A percentile compares a stretch with the other conserved stretches of the same genome.
Evolutionary conservation across 179 eudicot species (phyloP).

Genomic region (Gypsophila paniculata): DNA sequence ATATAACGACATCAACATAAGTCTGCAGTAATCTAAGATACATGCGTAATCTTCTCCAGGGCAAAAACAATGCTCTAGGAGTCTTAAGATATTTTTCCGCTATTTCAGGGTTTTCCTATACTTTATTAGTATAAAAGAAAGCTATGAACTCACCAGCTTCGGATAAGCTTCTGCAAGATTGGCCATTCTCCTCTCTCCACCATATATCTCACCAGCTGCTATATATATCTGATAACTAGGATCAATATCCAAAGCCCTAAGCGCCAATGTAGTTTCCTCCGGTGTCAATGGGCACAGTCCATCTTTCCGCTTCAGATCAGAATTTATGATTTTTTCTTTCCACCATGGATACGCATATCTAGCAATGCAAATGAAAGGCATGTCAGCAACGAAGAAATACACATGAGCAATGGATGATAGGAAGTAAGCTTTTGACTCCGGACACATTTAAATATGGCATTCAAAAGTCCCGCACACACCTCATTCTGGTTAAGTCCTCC

Average conservation of each 20-base stretch:
- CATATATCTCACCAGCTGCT: constrained; percentile 85
- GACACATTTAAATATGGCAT: neutral
- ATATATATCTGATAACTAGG: constrained; percentile 58
- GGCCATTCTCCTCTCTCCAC: constrained; percentile 67
- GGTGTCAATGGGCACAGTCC: constrained; percentile 81
- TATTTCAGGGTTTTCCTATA: neutral
- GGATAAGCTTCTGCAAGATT: constrained; percentile 61
- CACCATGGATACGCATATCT: constrained; percentile 92
- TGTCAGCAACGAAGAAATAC: constrained; percentile 4
- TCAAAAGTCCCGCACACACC: constrained; percentile 18
- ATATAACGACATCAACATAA: neutral
- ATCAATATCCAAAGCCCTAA: constrained; percentile 64
- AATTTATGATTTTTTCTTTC: constrained; percentile 76
- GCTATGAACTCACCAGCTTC: constrained; percentile 49
- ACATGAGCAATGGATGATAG: neutral
- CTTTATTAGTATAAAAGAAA: neutral
- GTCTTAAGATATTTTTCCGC: neutral
- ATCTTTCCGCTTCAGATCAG: constrained; percentile 63
- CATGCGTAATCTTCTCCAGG: neutral
- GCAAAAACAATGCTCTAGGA: neutral
- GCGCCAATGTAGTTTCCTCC: constrained; percentile 65
- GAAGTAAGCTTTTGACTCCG: neutral
- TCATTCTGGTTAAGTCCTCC: constrained; percentile 48
- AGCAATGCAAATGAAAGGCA: constrained; percentile 11
- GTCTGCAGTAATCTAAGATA: neutral